Evolutionary conservation across 306 rosid species (phyloP).

Genomic region (Sechiopsis laciniata): DNA sequence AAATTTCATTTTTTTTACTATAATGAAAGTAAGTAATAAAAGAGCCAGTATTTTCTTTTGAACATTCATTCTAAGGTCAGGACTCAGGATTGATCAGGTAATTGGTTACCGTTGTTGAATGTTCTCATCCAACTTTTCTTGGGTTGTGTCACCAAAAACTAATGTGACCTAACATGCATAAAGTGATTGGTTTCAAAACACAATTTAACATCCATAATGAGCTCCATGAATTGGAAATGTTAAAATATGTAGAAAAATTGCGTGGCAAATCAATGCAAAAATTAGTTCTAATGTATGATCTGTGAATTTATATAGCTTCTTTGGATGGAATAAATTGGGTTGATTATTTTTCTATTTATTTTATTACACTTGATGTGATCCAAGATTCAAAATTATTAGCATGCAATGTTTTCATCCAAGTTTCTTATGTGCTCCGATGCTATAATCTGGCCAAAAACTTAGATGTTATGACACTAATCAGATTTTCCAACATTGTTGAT

Average conservation of each 20-base stretch:
- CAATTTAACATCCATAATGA: background rate
- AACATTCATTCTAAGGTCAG: background rate
- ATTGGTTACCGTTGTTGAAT: background rate
- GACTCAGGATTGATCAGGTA: background rate
- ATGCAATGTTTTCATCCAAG: background rate
- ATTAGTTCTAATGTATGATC: background rate
- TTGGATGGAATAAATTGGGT: no score
- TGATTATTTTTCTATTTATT: background rate
- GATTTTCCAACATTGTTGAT: background rate
- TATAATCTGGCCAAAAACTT: background rate
- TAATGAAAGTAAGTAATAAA: background rate
- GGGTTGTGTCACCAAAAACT: background rate
- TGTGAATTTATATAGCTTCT: no score
- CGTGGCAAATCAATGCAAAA: background rate
- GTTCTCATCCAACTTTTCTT: background rate
- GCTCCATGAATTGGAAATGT: background rate
- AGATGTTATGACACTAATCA: background rate
- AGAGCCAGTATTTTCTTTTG: conserved; percentile 2
- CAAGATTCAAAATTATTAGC: background rate
- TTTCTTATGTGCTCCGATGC: background rate
- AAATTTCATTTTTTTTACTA: background rate
- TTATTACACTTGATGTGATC: background rate
- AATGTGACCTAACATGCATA: background rate
- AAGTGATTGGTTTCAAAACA: background rate
- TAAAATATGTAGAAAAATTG: background rate